phyloP scores from a whole-genome alignment of 2,329 filamentous ascomycete species.

The Hyphodiscus sp. region DNA sequence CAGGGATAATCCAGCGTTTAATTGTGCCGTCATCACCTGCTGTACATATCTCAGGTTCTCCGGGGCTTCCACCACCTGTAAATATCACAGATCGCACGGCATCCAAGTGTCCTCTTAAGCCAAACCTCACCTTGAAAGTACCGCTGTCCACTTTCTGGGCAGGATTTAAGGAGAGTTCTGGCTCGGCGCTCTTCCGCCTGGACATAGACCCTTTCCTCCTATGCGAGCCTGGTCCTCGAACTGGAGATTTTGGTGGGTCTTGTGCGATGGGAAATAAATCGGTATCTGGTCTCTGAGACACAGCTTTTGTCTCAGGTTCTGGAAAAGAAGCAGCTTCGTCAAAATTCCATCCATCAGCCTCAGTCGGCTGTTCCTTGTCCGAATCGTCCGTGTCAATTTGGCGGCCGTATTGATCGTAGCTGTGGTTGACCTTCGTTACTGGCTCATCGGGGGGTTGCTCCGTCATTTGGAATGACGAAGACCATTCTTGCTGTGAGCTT shows the following conservation, averaged over 20 bases:
- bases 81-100: constrained; percentile 94
- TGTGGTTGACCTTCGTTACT: constrained; percentile 50
- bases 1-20: constrained; percentile 93
- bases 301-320: constrained; percentile 45
- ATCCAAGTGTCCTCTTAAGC: constrained; percentile 84
- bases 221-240: constrained; percentile 60
- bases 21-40: constrained; percentile 92
- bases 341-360: constrained; percentile 86
- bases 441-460: constrained; percentile 42
- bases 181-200: constrained; percentile 63
- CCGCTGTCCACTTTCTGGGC: constrained; percentile 60
- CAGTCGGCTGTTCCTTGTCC: constrained; percentile 43
- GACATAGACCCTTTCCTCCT: constrained; percentile 76
- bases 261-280: constrained; percentile 82
- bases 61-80: constrained; percentile 89
- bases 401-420: constrained; percentile 51
- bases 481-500: constrained; percentile 33
- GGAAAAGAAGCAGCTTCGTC: constrained; percentile 63
- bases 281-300: constrained; percentile 69
- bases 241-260: constrained; percentile 73
- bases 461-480: constrained; percentile 22
- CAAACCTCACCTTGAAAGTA: constrained; percentile 89
- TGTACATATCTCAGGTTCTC: constrained; percentile 94
- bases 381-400: constrained; percentile 33
- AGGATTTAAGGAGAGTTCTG: constrained; percentile 49